These are phyloP conservation scores for Trypanosoma brucei DNA, from an alignment of 208 protist species.

Conservation along the genomic window DNA sequence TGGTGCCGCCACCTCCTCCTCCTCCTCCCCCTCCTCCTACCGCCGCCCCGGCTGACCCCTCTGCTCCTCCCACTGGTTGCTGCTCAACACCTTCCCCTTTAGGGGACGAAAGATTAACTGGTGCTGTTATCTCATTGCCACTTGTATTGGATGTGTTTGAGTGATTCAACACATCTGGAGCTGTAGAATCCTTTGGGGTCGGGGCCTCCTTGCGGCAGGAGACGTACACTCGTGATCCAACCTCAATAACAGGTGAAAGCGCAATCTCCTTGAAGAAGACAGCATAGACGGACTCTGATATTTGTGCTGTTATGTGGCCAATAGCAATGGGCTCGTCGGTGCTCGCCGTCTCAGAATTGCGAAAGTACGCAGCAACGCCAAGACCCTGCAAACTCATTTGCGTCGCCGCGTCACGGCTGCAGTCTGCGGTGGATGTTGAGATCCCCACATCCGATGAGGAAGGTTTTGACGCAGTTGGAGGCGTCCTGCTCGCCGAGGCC, in stretches of 20 bases:
- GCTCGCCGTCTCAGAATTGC: slow-evolving; percentile 40
- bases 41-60: too few relatives aligned
- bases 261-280: slow-evolving; percentile 53
- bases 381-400: slow-evolving; percentile 52
- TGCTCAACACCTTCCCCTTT: not conserved
- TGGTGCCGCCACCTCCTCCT: not conserved
- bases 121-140: not conserved
- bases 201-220: slow-evolving; percentile 35
- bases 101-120: not conserved
- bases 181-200: not conserved
- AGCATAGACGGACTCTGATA: slow-evolving; percentile 66
- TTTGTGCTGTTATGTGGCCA: slow-evolving; percentile 71
- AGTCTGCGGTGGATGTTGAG: not conserved
- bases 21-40: too few relatives aligned
- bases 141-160: not conserved
- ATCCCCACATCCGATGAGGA: slow-evolving; percentile 6
- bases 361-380: slow-evolving; percentile 41
- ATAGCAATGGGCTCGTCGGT: slow-evolving; percentile 72
- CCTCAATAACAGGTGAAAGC: slow-evolving; percentile 67
- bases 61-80: not conserved
- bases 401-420: slow-evolving; percentile 22
- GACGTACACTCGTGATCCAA: slow-evolving; percentile 74
- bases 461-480: not conserved
- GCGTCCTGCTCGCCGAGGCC: not conserved
- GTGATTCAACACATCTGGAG: not conserved